Conservation (phyloP, 345 rosid species). For the Salix arbutifolia region DNA sequence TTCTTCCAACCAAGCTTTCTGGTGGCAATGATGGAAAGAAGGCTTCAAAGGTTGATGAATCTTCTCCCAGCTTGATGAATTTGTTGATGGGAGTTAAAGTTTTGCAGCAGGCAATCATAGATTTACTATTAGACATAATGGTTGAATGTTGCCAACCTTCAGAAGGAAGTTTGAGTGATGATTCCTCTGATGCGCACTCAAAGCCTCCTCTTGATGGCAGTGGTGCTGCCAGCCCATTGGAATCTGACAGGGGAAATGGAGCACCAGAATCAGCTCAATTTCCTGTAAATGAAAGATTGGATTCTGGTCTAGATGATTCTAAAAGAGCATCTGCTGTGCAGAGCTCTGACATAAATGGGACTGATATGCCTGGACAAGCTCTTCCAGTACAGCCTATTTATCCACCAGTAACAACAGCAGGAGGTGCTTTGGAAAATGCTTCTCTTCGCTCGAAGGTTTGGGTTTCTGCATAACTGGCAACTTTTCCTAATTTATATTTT, state of each 20-base stretch:
- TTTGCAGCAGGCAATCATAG: constrained; percentile 97
- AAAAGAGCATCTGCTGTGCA: constrained; percentile 61
- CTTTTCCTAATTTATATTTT: constrained; percentile 16
- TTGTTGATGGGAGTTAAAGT: constrained; percentile 98
- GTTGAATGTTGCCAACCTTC: constrained; percentile 98
- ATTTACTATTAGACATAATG: constrained; percentile 92
- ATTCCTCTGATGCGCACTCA: constrained; percentile 41
- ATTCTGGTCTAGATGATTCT: constrained; percentile 62
- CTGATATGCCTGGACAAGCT: constrained; percentile 45
- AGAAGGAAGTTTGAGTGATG: constrained; percentile 57
- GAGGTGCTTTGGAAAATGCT: constrained; percentile 51
- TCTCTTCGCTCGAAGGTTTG: constrained; percentile 71
- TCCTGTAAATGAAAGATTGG: constrained; percentile 69
- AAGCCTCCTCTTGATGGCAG: constrained; percentile 48
- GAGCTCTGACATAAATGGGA: constrained; percentile 60
- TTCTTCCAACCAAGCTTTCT: constrained; percentile 91
- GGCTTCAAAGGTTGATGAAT: constrained; percentile 58
- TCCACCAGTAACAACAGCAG: constrained; percentile 62
- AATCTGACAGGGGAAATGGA: constrained; percentile 64
- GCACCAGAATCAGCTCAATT: constrained; percentile 50
- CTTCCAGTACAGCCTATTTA: constrained; percentile 51
- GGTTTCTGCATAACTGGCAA: constrained; percentile 11
- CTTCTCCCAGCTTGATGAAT: constrained; percentile 98
- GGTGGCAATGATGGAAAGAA: constrained; percentile 72
- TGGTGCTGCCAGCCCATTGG: constrained; percentile 46